Evolutionary conservation across 345 rosid species (phyloP).

Genomic region (Gossypium rotundifolium): DNA sequence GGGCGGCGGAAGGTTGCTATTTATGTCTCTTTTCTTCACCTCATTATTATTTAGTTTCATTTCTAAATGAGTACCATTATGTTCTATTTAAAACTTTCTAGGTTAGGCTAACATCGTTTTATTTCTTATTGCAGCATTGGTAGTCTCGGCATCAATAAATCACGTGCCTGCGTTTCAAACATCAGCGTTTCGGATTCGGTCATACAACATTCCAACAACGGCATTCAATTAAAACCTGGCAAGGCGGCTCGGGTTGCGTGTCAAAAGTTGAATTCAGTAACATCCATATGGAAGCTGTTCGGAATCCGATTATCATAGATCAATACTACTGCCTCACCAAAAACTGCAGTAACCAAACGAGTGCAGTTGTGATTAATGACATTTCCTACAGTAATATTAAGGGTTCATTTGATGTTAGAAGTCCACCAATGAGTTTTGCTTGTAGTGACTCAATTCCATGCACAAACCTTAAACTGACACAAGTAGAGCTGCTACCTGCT

Average conservation of each 20-base stretch:
- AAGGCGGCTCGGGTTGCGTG: conserved; percentile 86
- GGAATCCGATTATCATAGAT: conserved; percentile 78
- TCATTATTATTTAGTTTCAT: background rate
- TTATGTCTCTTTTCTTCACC: background rate
- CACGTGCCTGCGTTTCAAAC: conserved; percentile 74
- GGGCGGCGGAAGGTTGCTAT: conserved; percentile 1
- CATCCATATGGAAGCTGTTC: conserved; percentile 68
- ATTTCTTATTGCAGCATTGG: conserved; percentile 61
- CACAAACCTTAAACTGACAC: conserved; percentile 53
- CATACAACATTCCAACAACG: conserved; percentile 60
- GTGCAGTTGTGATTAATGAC: conserved; percentile 56
- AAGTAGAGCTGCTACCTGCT: conserved; percentile 59
- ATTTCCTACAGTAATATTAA: conserved; percentile 53
- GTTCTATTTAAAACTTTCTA: background rate
- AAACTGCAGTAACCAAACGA: conserved; percentile 62
- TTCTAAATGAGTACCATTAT: background rate
- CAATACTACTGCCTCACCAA: conserved; percentile 79
- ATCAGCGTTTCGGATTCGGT: conserved; percentile 67
- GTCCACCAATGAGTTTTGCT: conserved; percentile 67
- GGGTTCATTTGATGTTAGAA: conserved; percentile 65
- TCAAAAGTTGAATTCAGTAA: conserved; percentile 55
- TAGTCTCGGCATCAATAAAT: conserved; percentile 72
- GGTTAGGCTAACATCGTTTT: background rate
- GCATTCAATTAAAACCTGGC: conserved; percentile 90
- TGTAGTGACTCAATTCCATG: conserved; percentile 85